Percentiles rank a stretch among this genome's conserved stretches.
phyloP scores from a whole-genome alignment of 163 green algal species.

The Trebouxia gelatinosa region DNA sequence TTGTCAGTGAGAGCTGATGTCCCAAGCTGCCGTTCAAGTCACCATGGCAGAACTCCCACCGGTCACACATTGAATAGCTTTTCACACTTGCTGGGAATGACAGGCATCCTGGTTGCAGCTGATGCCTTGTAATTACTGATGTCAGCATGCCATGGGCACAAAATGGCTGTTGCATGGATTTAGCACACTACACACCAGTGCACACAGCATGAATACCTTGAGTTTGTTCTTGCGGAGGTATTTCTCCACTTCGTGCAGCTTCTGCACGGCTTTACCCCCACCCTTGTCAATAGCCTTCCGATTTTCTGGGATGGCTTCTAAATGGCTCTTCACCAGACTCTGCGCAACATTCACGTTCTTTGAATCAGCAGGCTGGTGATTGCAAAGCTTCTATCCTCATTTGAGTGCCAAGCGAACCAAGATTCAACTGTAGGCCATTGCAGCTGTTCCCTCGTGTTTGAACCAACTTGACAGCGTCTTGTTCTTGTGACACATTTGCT shows the following conservation, averaged over 20 bases:
- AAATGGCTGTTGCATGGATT: neutral
- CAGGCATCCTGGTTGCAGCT: no score
- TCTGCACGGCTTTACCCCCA: slow-evolving; percentile 23
- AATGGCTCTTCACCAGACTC: slow-evolving; percentile 27
- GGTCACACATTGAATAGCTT: no score
- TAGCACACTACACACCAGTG: neutral
- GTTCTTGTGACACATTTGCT: neutral
- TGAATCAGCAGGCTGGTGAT: neutral
- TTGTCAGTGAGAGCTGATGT: no score
- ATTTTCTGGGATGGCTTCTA: slow-evolving; percentile 20
- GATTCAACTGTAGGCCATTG: neutral
- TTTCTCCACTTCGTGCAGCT: slow-evolving; percentile 52
- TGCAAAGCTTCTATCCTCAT: no score
- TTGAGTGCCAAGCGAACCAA: neutral
- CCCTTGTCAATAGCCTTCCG: slow-evolving; percentile 1
- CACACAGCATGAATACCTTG: slow-evolving; percentile 35
- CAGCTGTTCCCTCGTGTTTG: neutral
- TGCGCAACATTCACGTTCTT: neutral
- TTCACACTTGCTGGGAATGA: no score
- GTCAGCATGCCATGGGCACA: neutral
- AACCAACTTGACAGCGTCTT: neutral
- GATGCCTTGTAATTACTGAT: no score
- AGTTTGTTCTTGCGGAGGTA: slow-evolving; percentile 72
- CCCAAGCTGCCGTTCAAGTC: no score
- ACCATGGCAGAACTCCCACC: no score